Base-by-base conservation (phyloP, 1,284 basidiomycete genomes). In the Xanthoconium separans region DNA sequence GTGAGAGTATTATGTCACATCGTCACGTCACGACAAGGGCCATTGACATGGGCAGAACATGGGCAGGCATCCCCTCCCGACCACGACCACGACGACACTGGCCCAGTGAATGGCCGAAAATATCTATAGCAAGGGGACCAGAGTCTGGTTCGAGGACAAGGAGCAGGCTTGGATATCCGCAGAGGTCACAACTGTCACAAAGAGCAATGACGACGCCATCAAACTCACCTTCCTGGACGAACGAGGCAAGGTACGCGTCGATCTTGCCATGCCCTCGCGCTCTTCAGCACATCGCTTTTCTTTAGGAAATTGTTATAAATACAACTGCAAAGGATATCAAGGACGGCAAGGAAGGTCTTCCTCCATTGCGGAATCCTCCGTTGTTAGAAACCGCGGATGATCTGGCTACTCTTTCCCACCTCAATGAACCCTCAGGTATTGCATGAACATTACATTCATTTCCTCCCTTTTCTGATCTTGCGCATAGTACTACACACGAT, bases 321-420 rank as follows among this genome's bases (percentile, higher is more conserved):
- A 93, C 91, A n/a, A 88, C 87, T 27, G 82, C 79, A 42, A 84
- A 87, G 69, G 82, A 87, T 61, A 89, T 91, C 69, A 88, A 83
- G 67, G 83, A 87, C 64, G 84, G 83, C 49, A 84, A 84, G 65
- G 82, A 85, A 60, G 79, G 80, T 48, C 81, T 98, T 20, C 97
- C 97, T 44, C 96, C 95, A 43, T 77, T 99, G 64, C 89, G 96
- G 61, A 99, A 99, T 73, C 97, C 97, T 24, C 97, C 96, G 37
- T 77, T 98, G 53, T 79, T 99, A 57, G 96, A 99, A 77, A 95
- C 93, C 29, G 93, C 95, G 37, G 96, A 99, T 75, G 96, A 99
- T 78, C 81, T 99, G 68, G 96, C 97, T 46, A 97, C 95, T 57
- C 83, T 99, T 66, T 97, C 94, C 54, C 95, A 99, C 77, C 81